Evolutionary conservation across 2,329 filamentous ascomycete genomes (phyloP).

Genomic region (Aspergillus sp.): DNA sequence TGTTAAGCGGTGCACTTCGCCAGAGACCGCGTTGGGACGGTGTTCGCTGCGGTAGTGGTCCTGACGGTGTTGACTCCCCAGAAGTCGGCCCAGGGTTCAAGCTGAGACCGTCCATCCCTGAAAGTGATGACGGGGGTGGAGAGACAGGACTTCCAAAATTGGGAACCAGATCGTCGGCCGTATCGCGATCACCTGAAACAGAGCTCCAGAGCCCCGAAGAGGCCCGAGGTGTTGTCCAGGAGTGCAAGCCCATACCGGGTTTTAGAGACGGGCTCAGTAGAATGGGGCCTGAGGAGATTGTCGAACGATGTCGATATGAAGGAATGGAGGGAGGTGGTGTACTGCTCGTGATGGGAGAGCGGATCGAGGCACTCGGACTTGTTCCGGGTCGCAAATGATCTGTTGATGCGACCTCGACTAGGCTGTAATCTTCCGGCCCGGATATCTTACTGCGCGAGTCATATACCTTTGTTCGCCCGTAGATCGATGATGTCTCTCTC

Average conservation of each 20-base stretch:
- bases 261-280: slow-evolving; percentile 23
- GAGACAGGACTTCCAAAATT: slow-evolving; percentile 34
- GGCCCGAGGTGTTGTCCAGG: slow-evolving; percentile 26
- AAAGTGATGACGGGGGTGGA: slow-evolving; percentile 9
- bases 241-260: slow-evolving; percentile 15
- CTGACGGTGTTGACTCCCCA: slow-evolving; percentile 14
- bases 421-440: slow-evolving; percentile 56
- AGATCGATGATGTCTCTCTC: slow-evolving; percentile 11
- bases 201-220: slow-evolving; percentile 40
- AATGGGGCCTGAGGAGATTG: slow-evolving; percentile 27
- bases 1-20: slow-evolving; percentile 32
- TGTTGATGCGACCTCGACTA: slow-evolving; percentile 60
- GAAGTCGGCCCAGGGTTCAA: not conserved
- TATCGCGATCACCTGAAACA: slow-evolving; percentile 19
- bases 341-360: slow-evolving; percentile 22
- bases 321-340: slow-evolving; percentile 25
- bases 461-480: slow-evolving; percentile 9
- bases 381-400: slow-evolving; percentile 58
- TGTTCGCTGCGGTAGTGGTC: slow-evolving; percentile 29
- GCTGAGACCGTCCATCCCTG: not conserved
- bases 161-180: slow-evolving; percentile 35
- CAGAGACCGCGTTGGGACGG: slow-evolving; percentile 39
- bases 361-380: slow-evolving; percentile 30
- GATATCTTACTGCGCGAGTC: slow-evolving; percentile 13
- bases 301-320: slow-evolving; percentile 34